Evolutionary conservation across 305 asterid genomes (phyloP), one percentile per base, ranked within the genome.

Genomic region (Rubia peregrina): DNA sequence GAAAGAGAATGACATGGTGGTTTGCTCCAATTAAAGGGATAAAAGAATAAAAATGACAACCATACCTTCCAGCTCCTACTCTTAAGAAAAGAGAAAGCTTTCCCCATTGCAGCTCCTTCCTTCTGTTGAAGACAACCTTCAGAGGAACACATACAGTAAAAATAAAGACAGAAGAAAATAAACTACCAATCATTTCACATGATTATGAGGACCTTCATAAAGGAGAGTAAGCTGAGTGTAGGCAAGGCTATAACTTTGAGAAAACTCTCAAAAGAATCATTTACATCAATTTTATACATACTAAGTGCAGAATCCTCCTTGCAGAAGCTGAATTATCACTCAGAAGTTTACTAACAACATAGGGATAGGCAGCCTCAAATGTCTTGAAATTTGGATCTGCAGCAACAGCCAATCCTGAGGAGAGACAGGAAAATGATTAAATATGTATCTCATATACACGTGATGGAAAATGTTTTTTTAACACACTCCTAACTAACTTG

Each of bases 341-440:
- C 62, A 94, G 96, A 84, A 94, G 99, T 83, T 94, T 94, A 80
- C 85, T 91, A 80, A 91, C 89, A 73, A 94, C 99, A 73, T 84
- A 89, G 17, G 96, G 97, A 71, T 89, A 89, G 72, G 98, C 95
- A 80, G 97, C 96, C 83, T 91, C 97, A 82, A 91, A 94, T 24
- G 97, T 89, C 86, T 81, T 94, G 71, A 94, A 94, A 59, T 75
- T 80, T 78, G 97, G 99, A 82, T 94, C 96, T 77, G 85, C 95
- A 81, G 98, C 96, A 73, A 89, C 83, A 26, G 99, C 99, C 83
- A 91, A 81, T 67, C 99, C 99, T 94, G 66, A 5, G 77, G 62
- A 77, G 57, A n/a, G 12, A 17, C 5, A 9, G 26, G 77, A 61
- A 61, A 64, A 49, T 71, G 41, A 42, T 43, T 66, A 78, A 61